Percentiles rank a stretch among this genome's conserved stretches.
Conservation (phyloP, 352 stramenopile species). For the Pilasporangium apinafurcum region DNA sequence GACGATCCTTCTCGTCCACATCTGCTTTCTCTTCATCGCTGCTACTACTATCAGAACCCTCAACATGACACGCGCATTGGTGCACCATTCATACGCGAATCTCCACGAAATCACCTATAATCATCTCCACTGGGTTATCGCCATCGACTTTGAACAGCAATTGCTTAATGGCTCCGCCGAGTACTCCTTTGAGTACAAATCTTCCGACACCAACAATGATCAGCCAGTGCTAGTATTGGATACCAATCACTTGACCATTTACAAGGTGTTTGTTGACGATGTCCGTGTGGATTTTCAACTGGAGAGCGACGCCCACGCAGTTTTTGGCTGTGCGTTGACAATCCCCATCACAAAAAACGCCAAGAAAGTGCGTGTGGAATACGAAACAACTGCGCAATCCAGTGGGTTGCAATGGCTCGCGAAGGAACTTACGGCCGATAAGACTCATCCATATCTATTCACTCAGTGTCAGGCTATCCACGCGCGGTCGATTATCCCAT, state of each 20-base stretch:
- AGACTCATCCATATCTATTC: constrained; percentile 93
- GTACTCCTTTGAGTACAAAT: constrained; percentile 63
- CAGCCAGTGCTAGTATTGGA: constrained; percentile 66
- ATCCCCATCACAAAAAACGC: constrained; percentile 32
- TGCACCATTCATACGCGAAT: constrained; percentile 83
- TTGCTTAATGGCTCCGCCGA: constrained; percentile 75
- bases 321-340: constrained; percentile 66
- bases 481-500: constrained; percentile 93
- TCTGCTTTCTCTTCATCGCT: no score
- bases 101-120: constrained; percentile 71
- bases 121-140: constrained; percentile 84
- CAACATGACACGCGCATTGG: constrained; percentile 8
- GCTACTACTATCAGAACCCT: no score
- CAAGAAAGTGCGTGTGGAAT: constrained; percentile 39
- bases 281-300: constrained; percentile 24
- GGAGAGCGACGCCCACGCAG: constrained; percentile 21
- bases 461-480: constrained; percentile 95
- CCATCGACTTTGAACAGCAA: constrained; percentile 79
- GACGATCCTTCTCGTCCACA: no score
- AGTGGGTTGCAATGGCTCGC: constrained; percentile 89
- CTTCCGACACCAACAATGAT: constrained; percentile 3
- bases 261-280: constrained; percentile 43
- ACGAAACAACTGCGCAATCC: constrained; percentile 15
- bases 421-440: constrained; percentile 91
- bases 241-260: constrained; percentile 77